Percentiles rank a stretch among this genome's conserved stretches.
Evolutionary conservation across 176 grass and related monocot species (phyloP).

Genomic region (Canna indica): DNA sequence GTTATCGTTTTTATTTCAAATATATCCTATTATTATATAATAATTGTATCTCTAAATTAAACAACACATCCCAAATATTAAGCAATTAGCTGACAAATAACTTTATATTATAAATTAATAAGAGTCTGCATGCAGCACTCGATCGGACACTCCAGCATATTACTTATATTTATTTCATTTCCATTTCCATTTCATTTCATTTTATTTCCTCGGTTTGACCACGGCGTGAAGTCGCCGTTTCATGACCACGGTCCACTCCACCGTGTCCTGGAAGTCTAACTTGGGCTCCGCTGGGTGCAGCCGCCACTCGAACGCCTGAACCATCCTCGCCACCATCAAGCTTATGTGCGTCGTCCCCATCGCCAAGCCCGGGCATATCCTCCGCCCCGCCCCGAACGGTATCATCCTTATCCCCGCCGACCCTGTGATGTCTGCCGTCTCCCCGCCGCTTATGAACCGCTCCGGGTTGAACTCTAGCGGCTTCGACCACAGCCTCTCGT

Average conservation of each 20-base stretch:
- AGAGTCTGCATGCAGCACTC: no score
- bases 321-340: slow-evolving; percentile 67
- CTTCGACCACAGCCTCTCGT: slow-evolving; percentile 51
- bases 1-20: no score
- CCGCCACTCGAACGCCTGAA: slow-evolving; percentile 89
- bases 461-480: slow-evolving; percentile 74
- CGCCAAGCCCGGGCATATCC: slow-evolving; percentile 68
- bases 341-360: slow-evolving; percentile 89
- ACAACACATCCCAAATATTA: no score
- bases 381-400: slow-evolving; percentile 67
- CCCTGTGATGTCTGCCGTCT: slow-evolving; percentile 81
- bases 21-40: no score
- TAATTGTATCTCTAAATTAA: no score
- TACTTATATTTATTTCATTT: no score
- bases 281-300: slow-evolving; percentile 50
- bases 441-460: slow-evolving; percentile 59
- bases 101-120: no score
- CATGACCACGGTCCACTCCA: slow-evolving; percentile 96
- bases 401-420: slow-evolving; percentile 88
- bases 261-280: slow-evolving; percentile 75
- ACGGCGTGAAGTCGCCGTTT: slow-evolving; percentile 53
- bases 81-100: no score
- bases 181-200: no score
- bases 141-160: no score
- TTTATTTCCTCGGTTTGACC: slow-evolving; percentile 35